phyloP scores from a whole-genome alignment of 768 basidiomycete species.

The Amanita phalloides region DNA sequence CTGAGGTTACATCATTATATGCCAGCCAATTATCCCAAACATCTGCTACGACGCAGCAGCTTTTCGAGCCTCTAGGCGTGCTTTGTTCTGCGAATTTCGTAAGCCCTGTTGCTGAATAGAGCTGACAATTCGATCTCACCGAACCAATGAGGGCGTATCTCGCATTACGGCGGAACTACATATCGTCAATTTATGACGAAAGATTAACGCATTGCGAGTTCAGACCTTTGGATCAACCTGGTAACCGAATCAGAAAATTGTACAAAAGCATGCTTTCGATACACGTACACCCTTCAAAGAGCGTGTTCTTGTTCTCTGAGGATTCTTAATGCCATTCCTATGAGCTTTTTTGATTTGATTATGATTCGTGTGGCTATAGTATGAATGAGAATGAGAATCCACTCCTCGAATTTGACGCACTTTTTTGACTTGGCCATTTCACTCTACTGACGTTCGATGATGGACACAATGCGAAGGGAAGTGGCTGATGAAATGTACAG shows the following conservation, averaged over 20 bases:
- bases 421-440: constrained; percentile 98
- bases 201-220: constrained; percentile 5
- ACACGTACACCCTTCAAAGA: constrained; percentile 86
- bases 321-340: constrained; percentile 92
- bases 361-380: constrained; percentile 79
- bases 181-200: neutral
- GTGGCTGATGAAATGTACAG: constrained; percentile 35
- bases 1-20: neutral
- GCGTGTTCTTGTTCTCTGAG: constrained; percentile 58
- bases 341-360: constrained; percentile 97
- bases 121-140: constrained; percentile 28
- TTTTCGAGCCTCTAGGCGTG: constrained; percentile 50
- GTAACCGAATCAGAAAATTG: constrained; percentile 2
- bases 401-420: constrained; percentile 26
- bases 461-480: constrained; percentile 24
- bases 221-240: constrained; percentile 78
- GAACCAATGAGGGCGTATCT: constrained; percentile 64
- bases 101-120: constrained; percentile 4
- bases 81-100: constrained; percentile 40
- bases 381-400: constrained; percentile 7
- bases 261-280: constrained; percentile 5
- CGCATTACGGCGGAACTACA: constrained; percentile 73
- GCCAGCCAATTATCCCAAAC: no score
- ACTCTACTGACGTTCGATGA: constrained; percentile 10
- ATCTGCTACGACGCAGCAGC: constrained; percentile 21